Evolutionary conservation across 352 stramenopile species (phyloP), one percentile per base, ranked within the genome.

Genomic region (Phytophthora idaei): DNA sequence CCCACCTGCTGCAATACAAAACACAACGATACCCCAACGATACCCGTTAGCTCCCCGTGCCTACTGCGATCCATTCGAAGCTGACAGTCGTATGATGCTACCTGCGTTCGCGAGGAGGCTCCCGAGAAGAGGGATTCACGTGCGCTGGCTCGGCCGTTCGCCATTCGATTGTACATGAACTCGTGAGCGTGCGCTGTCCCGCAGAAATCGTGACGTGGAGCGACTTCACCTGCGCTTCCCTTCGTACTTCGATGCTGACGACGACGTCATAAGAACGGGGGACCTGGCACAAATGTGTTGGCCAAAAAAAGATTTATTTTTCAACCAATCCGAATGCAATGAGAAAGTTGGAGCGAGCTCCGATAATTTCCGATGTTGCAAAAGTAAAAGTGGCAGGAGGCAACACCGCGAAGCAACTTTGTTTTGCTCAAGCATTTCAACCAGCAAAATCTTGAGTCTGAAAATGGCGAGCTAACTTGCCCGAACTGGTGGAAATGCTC

Each of bases 151-250:
- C 61, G 78, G 32, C 69, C 59, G 61, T 78, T 84, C 65, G 85
- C 83, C 83, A 92, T 92, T 67, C 85, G 78, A 53, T 94, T 94
- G 77, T 94, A 90, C 85, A 94, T 94, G 65, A 76, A 87, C 50
- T 32, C 31, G 11, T 28, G 32, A 31, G 50, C 2, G 25, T 29
- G 49, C 39, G 17, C 32, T 47, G 55, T 37, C 49, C n/a, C 9
- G 32, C 25, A 51, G 56, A 34, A 32, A 42, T 57, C 37, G 27
- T 53, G 29, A 61, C 41, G 29, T 39, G 3, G 3, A n/a, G 12
- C 46, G 28, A 11, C 45, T 37, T 55, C 31, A 54, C 58, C 15
- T 55, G 42, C 3, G 12, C 41, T 56, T 37, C 41, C 10, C 34
- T 15, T 39, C 21, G 21, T n/a, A 10, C 46, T 69, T 63, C 37